Evolutionary conservation across 2,329 filamentous ascomycete genomes (phyloP), one percentile per base, ranked within the genome.

Genomic region (Neofusicoccum kwambonambiense): DNA sequence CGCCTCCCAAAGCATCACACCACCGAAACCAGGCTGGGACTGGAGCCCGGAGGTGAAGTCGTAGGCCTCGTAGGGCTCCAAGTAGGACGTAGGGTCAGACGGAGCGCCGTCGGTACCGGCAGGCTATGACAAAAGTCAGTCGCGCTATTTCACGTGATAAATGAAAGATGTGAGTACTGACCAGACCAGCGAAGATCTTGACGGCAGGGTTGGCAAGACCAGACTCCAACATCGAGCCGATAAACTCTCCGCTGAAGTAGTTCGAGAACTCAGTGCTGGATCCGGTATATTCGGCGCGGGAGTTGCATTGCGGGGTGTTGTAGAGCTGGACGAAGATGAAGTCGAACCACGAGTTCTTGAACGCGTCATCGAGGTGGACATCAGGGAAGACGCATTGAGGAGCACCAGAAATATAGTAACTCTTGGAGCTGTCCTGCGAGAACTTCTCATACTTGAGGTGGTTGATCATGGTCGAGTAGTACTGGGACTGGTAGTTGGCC

Each of bases 311-410:
- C 11, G 72, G 68, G 1, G 81, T 90, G 81, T 89, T 89, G 76
- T 89, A 89, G 75, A 89, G 89, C 75, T 90, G 87, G 37, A 89
- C 82, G 74, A 84, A 85, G 68, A 89, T 75, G 34, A 85, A 86
- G 72, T 89, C 87, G 66, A 89, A 84, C 13, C 75, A 66, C 70
- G 9, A 89, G 84, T 1, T 77, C 75, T 12, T 17, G 31, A 13
- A 90, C 80, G 74, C 87, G 84, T 9, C 82, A 79, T 65, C 84
- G 81, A 69, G 86, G 82, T 41, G 87, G 0, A 78, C 77, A 68
- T 91, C 89, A 1, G 89, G 88, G 72, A 85, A 90, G 0, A 83
- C 81, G 70, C 88, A 92, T 77, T 90, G 89, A 0, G 89, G 89
- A n/a, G 88, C 88, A 0, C 86, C 87, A 2, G 84, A 86, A 45